These are phyloP conservation scores for Podaxis mareebaensis DNA, from an alignment of 768 basidiomycete genomes.

Conservation along the genomic window DNA sequence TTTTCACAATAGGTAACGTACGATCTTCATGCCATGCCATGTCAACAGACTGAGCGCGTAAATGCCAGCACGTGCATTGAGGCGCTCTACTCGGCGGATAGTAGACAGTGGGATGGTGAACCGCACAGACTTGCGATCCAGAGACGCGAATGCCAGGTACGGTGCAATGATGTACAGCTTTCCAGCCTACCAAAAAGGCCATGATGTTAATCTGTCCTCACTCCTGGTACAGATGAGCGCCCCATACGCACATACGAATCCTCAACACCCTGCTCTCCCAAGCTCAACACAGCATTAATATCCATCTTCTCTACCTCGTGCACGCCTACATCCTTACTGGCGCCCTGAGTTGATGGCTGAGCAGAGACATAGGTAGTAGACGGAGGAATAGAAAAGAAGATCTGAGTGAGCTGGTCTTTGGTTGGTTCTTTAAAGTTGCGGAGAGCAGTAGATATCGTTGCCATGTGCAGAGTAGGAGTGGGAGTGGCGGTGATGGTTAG, in stretches of 20 bases:
- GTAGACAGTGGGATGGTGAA: slow-evolving; percentile 92
- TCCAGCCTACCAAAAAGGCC: slow-evolving; percentile 62
- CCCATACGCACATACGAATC: slow-evolving; percentile 82
- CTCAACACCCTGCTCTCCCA: slow-evolving; percentile 74
- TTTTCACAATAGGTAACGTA: slow-evolving; percentile 36
- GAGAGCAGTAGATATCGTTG: slow-evolving; percentile 84
- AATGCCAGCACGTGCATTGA: slow-evolving; percentile 91
- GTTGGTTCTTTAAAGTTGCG: slow-evolving; percentile 92
- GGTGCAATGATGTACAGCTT: slow-evolving; percentile 87
- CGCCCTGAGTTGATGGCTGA: slow-evolving; percentile 24
- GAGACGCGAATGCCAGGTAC: slow-evolving; percentile 85
- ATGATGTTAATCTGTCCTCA: too few relatives aligned
- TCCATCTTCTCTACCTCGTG: slow-evolving; percentile 71
- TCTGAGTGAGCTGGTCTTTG: slow-evolving; percentile 79
- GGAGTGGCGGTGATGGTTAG: too few relatives aligned
- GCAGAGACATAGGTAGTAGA: slow-evolving; percentile 10
- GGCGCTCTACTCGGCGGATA: slow-evolving; percentile 88
- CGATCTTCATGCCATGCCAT: slow-evolving; percentile 95
- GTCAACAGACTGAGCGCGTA: slow-evolving; percentile 94
- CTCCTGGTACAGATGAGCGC: too few relatives aligned
- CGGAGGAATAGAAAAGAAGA: slow-evolving; percentile 85
- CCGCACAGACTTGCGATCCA: slow-evolving; percentile 90
- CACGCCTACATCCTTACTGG: slow-evolving; percentile 27
- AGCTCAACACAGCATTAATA: slow-evolving; percentile 84
- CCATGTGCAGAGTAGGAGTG: slow-evolving; percentile 41